phyloP scores from a whole-genome alignment of 257 asterid species.

The Ajuga chamaepitys region DNA sequence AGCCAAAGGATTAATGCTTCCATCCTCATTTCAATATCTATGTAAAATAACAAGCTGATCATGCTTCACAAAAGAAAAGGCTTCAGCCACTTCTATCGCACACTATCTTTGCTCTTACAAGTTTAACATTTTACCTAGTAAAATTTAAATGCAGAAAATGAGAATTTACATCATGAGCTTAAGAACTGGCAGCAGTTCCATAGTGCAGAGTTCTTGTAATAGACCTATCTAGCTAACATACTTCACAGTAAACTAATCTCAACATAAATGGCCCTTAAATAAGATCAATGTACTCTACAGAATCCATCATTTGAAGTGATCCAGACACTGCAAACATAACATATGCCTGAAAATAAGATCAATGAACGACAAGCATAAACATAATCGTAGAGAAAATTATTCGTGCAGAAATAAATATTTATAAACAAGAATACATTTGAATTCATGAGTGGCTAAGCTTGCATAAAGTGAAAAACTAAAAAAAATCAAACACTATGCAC shows the following conservation, averaged over 20 bases:
- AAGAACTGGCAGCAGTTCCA: neutral
- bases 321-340: neutral
- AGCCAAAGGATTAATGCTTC: neutral
- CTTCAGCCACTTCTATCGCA: neutral
- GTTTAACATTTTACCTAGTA: neutral
- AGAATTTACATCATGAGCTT: neutral
- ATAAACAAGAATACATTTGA: neutral
- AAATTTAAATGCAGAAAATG: neutral
- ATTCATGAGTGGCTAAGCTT: neutral
- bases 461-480: constrained; percentile 1
- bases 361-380: neutral
- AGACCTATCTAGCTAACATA: neutral
- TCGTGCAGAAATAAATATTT: neutral
- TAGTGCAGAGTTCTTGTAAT: neutral
- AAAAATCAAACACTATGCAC: neutral
- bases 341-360: neutral
- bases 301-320: neutral
- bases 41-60: neutral
- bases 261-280: neutral
- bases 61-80: neutral
- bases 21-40: neutral
- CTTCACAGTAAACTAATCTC: neutral
- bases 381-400: neutral
- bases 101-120: neutral
- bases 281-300: neutral